Percentiles rank a stretch among this genome's conserved stretches.
Conservation (phyloP, 768 basidiomycete genomes). For the Tulasnella sp. region DNA sequence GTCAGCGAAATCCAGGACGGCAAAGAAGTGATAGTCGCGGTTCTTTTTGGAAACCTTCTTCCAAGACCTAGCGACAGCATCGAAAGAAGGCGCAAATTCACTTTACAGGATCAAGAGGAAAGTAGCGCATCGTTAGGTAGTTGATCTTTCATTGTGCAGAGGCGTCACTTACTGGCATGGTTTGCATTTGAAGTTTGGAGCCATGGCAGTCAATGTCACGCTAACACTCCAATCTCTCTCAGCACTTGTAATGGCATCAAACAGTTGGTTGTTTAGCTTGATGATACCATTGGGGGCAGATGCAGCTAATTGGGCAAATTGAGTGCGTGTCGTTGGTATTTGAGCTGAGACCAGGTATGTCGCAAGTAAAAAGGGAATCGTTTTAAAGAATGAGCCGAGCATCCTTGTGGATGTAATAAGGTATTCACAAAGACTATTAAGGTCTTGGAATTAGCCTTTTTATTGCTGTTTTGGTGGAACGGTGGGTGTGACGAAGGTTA, state of each 20-base stretch:
- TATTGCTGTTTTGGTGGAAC: too few relatives aligned
- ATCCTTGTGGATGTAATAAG: too few relatives aligned
- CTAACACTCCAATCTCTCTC: constrained; percentile 79
- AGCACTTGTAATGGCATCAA: constrained; percentile 61
- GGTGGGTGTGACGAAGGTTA: too few relatives aligned
- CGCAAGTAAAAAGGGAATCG: too few relatives aligned
- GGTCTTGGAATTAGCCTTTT: too few relatives aligned
- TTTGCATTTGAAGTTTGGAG: constrained; percentile 62
- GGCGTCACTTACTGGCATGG: constrained; percentile 70
- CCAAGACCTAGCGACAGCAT: constrained; percentile 79
- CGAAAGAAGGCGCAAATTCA: constrained; percentile 74
- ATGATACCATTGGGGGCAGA: constrained; percentile 70
- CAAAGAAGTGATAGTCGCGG: constrained; percentile 85
- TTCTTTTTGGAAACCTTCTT: constrained; percentile 40
- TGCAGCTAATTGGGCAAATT: constrained; percentile 56
- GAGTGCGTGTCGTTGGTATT: constrained; percentile 33
- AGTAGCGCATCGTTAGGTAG: neutral
- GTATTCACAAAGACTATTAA: too few relatives aligned
- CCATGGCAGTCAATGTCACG: constrained; percentile 76
- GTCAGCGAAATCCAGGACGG: constrained; percentile 74
- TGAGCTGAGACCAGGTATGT: too few relatives aligned
- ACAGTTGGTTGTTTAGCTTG: constrained; percentile 59
- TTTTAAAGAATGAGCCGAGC: too few relatives aligned
- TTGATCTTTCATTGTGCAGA: neutral
- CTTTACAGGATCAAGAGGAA: constrained; percentile 31